Percentiles rank a stretch among this genome's conserved stretches.
phyloP scores from a whole-genome alignment of 139 green algal species.

The Volvox reticuliferus region DNA sequence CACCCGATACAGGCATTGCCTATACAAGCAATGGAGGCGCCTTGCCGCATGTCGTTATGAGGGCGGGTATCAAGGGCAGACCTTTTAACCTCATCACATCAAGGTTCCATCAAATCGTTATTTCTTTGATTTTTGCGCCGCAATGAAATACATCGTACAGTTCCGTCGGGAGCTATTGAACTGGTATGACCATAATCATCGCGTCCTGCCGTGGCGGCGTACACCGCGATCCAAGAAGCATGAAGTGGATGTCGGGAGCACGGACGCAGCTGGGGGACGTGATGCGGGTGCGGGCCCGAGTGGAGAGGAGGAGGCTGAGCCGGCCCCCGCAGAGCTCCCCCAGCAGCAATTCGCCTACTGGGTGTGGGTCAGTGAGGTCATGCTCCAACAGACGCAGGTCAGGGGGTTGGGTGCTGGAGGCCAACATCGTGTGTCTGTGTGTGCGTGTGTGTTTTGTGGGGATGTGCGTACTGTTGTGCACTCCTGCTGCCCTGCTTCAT shows the following conservation, averaged over 20 bases:
- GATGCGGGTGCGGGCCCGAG: slow-evolving; percentile 1
- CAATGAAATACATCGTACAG: background rate
- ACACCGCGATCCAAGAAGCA: slow-evolving; percentile 72
- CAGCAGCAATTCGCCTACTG: slow-evolving; percentile 89
- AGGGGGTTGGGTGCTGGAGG: background rate
- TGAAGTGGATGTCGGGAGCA: too few relatives aligned
- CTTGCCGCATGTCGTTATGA: too few relatives aligned
- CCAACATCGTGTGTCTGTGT: background rate
- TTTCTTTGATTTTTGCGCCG: too few relatives aligned
- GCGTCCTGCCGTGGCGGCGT: slow-evolving; percentile 91
- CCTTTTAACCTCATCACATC: too few relatives aligned
- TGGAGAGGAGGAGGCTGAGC: background rate
- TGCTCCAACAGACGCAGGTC: slow-evolving; percentile 95
- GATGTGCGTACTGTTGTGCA: background rate
- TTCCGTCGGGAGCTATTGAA: slow-evolving; percentile 66
- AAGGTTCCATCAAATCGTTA: too few relatives aligned
- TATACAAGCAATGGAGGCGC: too few relatives aligned
- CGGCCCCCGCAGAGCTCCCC: slow-evolving; percentile 64
- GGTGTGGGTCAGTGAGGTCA: slow-evolving; percentile 95
- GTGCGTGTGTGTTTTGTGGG: background rate
- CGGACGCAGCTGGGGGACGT: background rate
- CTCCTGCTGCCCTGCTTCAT: background rate
- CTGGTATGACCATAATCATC: slow-evolving; percentile 93
- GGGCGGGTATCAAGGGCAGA: too few relatives aligned
- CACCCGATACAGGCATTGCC: too few relatives aligned